Evolutionary conservation across 768 basidiomycete genomes (phyloP).

Genomic region (Amanita rubescens): DNA sequence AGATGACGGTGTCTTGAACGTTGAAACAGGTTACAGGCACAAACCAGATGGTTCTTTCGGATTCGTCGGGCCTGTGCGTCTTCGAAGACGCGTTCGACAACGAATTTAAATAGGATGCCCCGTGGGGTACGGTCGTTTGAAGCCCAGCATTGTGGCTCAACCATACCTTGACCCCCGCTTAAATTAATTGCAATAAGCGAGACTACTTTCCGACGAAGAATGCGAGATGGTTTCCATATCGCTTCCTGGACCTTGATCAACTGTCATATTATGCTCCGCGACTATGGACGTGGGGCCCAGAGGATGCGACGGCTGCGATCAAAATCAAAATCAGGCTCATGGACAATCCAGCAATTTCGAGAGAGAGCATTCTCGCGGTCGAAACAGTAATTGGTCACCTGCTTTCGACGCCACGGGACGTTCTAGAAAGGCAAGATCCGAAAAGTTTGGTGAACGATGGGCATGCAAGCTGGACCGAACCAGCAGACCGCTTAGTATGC

Average conservation of each 20-base stretch:
- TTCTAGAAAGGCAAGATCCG: constrained; percentile 4
- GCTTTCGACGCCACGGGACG: not conserved
- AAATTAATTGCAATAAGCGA: not conserved
- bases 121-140: too few relatives aligned
- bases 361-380: not conserved
- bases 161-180: not conserved
- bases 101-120: too few relatives aligned
- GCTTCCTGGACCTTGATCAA: not conserved
- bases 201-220: not conserved
- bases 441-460: not conserved
- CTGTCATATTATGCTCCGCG: not conserved
- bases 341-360: not conserved
- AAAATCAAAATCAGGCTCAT: not conserved
- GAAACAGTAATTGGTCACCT: not conserved
- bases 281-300: not conserved
- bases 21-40: not conserved
- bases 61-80: not conserved
- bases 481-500: not conserved
- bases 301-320: not conserved
- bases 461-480: not conserved
- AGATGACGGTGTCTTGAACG: not conserved
- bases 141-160: too few relatives aligned
- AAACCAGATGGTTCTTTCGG: not conserved
- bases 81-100: not conserved
- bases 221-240: not conserved